A percentile compares a stretch with the other conserved stretches of the same genome.
phyloP scores from a whole-genome alignment of 306 rosid species.

The Rubus idaeus region DNA sequence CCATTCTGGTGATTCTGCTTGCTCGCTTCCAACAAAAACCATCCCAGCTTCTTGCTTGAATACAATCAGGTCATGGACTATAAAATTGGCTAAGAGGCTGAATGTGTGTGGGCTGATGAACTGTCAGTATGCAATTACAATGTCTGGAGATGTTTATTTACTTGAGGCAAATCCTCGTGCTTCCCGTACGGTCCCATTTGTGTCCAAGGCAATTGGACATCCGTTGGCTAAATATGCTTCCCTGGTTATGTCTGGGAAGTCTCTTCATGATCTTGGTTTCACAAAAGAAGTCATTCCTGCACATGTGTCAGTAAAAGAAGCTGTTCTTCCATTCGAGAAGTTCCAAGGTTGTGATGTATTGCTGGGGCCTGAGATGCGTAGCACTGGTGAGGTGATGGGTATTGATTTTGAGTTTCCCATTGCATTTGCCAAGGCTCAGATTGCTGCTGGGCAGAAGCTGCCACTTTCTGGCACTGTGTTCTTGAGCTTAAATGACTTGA shows the following conservation, averaged over 20 bases:
- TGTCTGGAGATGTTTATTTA: constrained; percentile 72
- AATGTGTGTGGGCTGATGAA: constrained; percentile 95
- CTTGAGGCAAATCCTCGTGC: constrained; percentile 98
- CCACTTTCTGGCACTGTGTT: constrained; percentile 88
- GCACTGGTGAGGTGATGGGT: constrained; percentile 99
- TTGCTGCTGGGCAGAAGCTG: constrained; percentile 84
- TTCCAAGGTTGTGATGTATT: constrained; percentile 88
- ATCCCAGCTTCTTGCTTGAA: constrained; percentile 69
- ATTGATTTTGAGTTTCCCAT: constrained; percentile 65
- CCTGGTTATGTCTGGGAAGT: constrained; percentile 94
- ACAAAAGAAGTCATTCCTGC: constrained; percentile 85
- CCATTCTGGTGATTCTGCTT: constrained; percentile 98
- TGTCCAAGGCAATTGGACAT: constrained; percentile 92
- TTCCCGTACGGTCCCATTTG: constrained; percentile 93
- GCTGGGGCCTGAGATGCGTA: constrained; percentile 98
- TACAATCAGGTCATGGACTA: constrained; percentile 84
- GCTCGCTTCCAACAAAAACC: constrained; percentile 83
- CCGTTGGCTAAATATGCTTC: constrained; percentile 98
- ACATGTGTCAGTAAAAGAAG: constrained; percentile 90
- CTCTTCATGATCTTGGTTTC: constrained; percentile 70
- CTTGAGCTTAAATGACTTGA: constrained; percentile 83
- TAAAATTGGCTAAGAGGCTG: constrained; percentile 71
- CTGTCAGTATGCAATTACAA: constrained; percentile 90
- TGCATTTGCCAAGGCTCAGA: constrained; percentile 98
- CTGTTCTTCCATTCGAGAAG: constrained; percentile 95